phyloP scores from a whole-genome alignment of 2,329 filamentous ascomycete species.

The Cryphonectria carpinicola region DNA sequence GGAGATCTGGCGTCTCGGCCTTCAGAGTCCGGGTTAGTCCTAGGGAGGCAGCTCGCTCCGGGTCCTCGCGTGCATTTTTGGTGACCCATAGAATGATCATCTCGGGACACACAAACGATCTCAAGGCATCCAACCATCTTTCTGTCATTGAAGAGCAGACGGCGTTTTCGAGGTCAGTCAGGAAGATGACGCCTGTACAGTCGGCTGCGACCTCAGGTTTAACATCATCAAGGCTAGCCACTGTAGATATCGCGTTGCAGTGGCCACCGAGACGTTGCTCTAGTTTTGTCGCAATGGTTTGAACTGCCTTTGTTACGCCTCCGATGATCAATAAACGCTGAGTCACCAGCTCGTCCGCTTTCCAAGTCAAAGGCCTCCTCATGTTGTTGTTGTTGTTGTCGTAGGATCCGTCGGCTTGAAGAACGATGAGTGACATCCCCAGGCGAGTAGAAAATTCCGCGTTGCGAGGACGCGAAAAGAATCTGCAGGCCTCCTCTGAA shows the following conservation, averaged over 20 bases:
- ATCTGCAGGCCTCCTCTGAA: slow-evolving; percentile 40
- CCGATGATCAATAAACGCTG: slow-evolving; percentile 41
- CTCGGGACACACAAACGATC: slow-evolving; percentile 34
- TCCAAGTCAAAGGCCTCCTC: slow-evolving; percentile 28
- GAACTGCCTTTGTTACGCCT: slow-evolving; percentile 28
- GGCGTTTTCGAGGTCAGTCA: slow-evolving; percentile 43
- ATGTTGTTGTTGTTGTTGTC: slow-evolving; percentile 34
- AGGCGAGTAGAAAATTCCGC: slow-evolving; percentile 39
- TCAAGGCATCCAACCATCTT: slow-evolving; percentile 35
- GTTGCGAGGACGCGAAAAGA: slow-evolving; percentile 37
- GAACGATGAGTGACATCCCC: slow-evolving; percentile 43
- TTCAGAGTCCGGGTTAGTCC: slow-evolving; percentile 39
- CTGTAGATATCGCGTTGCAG: slow-evolving; percentile 32
- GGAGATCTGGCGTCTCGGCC: slow-evolving; percentile 39
- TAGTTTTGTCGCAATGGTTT: slow-evolving; percentile 32
- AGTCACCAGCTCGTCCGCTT: slow-evolving; percentile 17
- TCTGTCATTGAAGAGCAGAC: slow-evolving; percentile 42
- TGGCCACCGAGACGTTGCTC: slow-evolving; percentile 29
- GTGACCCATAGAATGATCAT: slow-evolving; percentile 41
- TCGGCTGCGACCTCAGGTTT: slow-evolving; percentile 29
- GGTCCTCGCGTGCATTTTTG: slow-evolving; percentile 30
- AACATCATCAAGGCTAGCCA: slow-evolving; percentile 36
- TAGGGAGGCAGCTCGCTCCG: slow-evolving; percentile 38
- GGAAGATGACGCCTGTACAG: slow-evolving; percentile 40
- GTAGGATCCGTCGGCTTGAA: slow-evolving; percentile 38